Evolutionary conservation across 108 stramenopile genomes (phyloP).

Genomic region (Nannochloropsis oceanica): DNA sequence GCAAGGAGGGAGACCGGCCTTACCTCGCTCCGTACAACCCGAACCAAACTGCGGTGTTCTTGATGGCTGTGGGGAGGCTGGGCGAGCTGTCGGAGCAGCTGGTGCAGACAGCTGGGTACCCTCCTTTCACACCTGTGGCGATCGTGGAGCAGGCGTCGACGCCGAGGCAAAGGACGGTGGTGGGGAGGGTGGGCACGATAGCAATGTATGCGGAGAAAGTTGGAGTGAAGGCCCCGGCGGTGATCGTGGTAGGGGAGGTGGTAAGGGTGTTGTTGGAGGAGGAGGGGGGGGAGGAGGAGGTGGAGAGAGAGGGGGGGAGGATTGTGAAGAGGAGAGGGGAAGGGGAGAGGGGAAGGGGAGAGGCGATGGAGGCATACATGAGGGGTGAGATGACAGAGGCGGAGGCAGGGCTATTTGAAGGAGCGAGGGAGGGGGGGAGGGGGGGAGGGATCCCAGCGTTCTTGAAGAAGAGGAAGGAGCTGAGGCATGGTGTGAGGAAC

Average conservation of each 20-base stretch:
- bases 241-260: constrained; percentile 30
- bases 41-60: constrained; percentile 40
- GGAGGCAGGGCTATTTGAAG: not conserved
- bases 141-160: constrained; percentile 44
- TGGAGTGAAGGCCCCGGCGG: constrained; percentile 23
- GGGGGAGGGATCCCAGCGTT: not conserved
- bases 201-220: constrained; percentile 7
- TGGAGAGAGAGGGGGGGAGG: not conserved
- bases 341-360: not conserved
- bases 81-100: constrained; percentile 33
- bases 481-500: not conserved
- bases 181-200: constrained; percentile 32
- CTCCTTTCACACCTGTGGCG: constrained; percentile 28
- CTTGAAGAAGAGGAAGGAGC: not conserved
- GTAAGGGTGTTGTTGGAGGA: constrained; percentile 13
- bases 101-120: constrained; percentile 19
- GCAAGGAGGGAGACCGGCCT: not conserved
- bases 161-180: constrained; percentile 35
- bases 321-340: not conserved
- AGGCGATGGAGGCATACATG: not conserved
- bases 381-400: not conserved
- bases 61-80: constrained; percentile 47
- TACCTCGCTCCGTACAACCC: constrained; percentile 39
- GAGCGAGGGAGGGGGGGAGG: not conserved
- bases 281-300: not conserved